Percentiles rank a stretch among this genome's conserved stretches.
Conservation (phyloP, 2,329 filamentous ascomycete genomes). For the Diplocarpon mali region DNA sequence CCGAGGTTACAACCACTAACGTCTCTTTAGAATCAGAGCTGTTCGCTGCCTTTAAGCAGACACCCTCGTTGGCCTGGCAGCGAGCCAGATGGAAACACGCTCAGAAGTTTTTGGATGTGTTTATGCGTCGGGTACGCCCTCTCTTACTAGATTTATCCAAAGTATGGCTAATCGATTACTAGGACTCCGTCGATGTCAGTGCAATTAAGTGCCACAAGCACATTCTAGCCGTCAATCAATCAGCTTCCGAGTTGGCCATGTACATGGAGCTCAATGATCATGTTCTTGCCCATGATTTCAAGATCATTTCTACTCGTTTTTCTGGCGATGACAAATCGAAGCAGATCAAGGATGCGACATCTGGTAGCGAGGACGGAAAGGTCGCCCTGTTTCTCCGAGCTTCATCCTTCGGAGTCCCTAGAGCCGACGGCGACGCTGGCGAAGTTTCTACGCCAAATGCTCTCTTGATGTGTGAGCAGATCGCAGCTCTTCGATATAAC, state of each 20-base stretch:
- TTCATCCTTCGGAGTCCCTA: neutral
- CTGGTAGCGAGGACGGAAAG: neutral
- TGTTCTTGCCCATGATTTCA: slow-evolving; percentile 39
- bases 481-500: neutral
- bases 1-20: slow-evolving; percentile 1
- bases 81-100: slow-evolving; percentile 37
- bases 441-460: neutral
- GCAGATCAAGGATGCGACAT: neutral
- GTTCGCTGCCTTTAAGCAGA: slow-evolving; percentile 41
- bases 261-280: slow-evolving; percentile 46
- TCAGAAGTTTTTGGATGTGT: slow-evolving; percentile 41
- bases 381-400: slow-evolving; percentile 4
- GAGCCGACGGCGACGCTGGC: neutral
- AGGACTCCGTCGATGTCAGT: slow-evolving; percentile 33
- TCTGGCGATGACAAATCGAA: neutral
- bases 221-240: slow-evolving; percentile 33
- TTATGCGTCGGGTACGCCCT: slow-evolving; percentile 23
- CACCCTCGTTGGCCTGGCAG: slow-evolving; percentile 41
- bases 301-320: slow-evolving; percentile 4
- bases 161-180: slow-evolving; percentile 6
- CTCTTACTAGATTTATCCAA: neutral
- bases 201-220: slow-evolving; percentile 35
- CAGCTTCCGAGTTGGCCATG: slow-evolving; percentile 36
- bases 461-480: neutral
- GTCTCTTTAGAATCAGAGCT: slow-evolving; percentile 35